Base-by-base conservation (phyloP, 345 rosid species). In the Limnanthes douglasii region DNA sequence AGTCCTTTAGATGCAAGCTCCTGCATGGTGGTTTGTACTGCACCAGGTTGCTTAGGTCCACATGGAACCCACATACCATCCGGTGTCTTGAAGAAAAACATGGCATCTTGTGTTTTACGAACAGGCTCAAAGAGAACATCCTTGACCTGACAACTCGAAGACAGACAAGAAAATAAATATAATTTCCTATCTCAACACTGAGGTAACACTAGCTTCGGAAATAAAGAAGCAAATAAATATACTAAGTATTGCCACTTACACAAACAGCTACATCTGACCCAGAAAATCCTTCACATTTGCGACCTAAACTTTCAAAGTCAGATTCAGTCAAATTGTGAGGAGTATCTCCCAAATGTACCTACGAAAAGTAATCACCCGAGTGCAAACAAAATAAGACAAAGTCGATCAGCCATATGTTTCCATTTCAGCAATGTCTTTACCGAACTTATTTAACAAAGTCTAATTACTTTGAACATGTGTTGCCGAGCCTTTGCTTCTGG, bases 321-420 rank as follows among this genome's bases (percentile, higher is more conserved):
- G 79, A 50, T 65, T 78, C 96, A 33, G 69, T 61, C 66, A 86
- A 59, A 50, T 62, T 81, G 36, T 86, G 96, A 51, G 96, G 96
- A 3, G 96, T 86, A 58, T 86, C 96, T 41, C 96, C 96, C 33
- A 86, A 66, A 59, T 86, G 96, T 21, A 86, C 94, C 96, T 86
- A 64, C 31, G 24, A 25, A 59, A 21, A 49, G 8, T 27, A 41
- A 24, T 11, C 11, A 22, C n/a, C n/a, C n/a, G n/a, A 43, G 42
- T 22, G 24, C 18, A 18, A 34, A 34, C 47, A 37, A 15, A 1
- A 18, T 27, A 24, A 31, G 14, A 8, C 15, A 31, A 0, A 3
- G 8, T 25, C 11, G 20, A 39, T 50, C 34, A 53, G 34, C 39
- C 17, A 45, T 4, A 21, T 3, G 5, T 11, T 31, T 34, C 6